Base-by-base conservation (phyloP, 257 asterid species). In the Parsonsia alboflavescens region DNA sequence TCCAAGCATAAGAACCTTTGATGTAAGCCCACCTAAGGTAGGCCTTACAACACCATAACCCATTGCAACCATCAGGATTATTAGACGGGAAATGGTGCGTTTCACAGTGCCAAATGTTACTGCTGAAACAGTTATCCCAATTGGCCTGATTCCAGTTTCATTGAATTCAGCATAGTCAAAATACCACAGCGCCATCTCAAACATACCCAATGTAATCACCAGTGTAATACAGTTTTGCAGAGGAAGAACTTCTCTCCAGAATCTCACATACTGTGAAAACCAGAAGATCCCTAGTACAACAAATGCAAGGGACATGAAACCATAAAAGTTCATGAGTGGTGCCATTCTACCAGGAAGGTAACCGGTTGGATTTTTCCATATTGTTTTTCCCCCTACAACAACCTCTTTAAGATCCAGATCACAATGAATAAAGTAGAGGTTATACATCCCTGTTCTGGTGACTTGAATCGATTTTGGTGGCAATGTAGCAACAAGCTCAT, bases 271-370 rank as follows among this genome's bases (percentile, higher is more conserved):
- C 86, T 92, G 99, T 6, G 90, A 90, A 86, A 95, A 95, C 99
- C 98, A 95, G 84, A 89, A 92, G 46, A 92, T 17, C 9, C 99
- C 97, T 28, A 95, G 96, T 66, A 90, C 73, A 73, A 90, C 89
- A 71, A 90, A 92, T 68, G 96, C 90, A 66, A 95, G 89, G 73
- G 99, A 92, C 96, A 95, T 91, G 81, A 86, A 83, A 64, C 96
- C 93, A 42, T 85, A 95, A 80, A 93, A 95, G 65, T 85, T 87
- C 99, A 85, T 87, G 50, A 95, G 89, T 2, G 99, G 99, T 57
- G 99, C 96, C 99, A 95, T 95, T 81, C 99, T 86, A 74, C 99
- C 99, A 36, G 98, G 99, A 50, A 95, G 84, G 81, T 89, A 95
- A 70, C 99, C 99, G 7, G 85, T 82, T 24, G 97, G 97, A 72